Base-by-base conservation (phyloP, 257 asterid genomes). In the Lycium ferocissimum region DNA sequence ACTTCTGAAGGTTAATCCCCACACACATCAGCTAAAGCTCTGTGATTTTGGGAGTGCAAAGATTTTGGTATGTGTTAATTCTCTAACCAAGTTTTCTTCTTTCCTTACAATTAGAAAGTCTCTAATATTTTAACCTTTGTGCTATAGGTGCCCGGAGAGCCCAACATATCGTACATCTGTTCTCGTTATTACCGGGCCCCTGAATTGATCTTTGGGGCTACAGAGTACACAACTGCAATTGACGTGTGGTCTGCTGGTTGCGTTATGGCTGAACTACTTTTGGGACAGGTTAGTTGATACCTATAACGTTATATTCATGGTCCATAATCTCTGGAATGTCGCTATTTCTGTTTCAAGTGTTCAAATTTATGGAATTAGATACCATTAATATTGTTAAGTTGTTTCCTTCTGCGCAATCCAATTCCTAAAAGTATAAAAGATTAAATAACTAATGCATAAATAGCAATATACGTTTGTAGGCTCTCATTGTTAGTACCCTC, bases 31-130 rank as follows among this genome's bases (percentile, higher is more conserved):
- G 92, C 91, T 95, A 65, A 97, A 97, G 92, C 89, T 95, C 43
- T 97, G 99, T 85, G 99, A 97, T 88, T 97, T 97, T 84, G 99
- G 98, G 79, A 97, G 99, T 89, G 98, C 99, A 82, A 97, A 97
- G 89, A 92, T 93, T 91, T 81, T 94, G 99, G 98, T 96, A 88
- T 6, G 94, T 90, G 37, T 6, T 86, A 38, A 26, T 53, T 86
- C 49, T 72, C 8, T 7, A 79, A 53, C 45, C 0, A 20, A 67
- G 22, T 51, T 83, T 61, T 1, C 4, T 65, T 79, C 20, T 33
- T 38, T n/a, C n/a, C 3, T 45, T 22, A 38, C 79, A 38, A 9
- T 70, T 38, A 40, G 72, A 5, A 13, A 62, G 37, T 84, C 40
- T 69, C 78, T 70, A 76, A 88, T 83, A 75, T 82, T 47, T 70